Percentiles rank a stretch among this genome's conserved stretches.
Evolutionary conservation across 768 basidiomycete genomes (phyloP).

Genomic region (Terana coerulea): DNA sequence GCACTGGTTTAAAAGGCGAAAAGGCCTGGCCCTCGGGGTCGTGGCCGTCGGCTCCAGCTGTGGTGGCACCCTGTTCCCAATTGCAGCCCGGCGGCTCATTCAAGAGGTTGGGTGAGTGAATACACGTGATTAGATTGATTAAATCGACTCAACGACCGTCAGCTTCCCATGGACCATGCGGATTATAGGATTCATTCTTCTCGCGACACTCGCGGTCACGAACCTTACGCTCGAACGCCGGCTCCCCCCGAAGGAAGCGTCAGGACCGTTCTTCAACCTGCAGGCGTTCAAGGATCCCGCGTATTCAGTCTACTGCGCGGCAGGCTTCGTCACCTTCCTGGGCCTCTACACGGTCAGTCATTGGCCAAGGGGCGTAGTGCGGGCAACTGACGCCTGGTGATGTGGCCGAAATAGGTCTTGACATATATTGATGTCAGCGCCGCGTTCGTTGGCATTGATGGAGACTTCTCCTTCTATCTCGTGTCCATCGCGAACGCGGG

Average conservation of each 20-base stretch:
- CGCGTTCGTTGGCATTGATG: constrained; percentile 40
- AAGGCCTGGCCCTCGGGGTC: constrained; percentile 57
- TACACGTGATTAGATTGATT: not conserved
- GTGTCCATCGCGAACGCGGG: constrained; percentile 66
- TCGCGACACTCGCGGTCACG: constrained; percentile 46
- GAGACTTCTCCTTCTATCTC: constrained; percentile 57
- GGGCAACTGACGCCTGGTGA: not conserved
- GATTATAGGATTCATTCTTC: constrained; percentile 59
- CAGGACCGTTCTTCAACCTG: constrained; percentile 63
- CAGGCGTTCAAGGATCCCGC: constrained; percentile 45
- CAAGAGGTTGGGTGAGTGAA: constrained; percentile 47
- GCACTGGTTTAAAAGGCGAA: constrained; percentile 68
- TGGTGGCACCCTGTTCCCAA: constrained; percentile 68
- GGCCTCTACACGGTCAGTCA: constrained; percentile 61
- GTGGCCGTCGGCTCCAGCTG: constrained; percentile 62
- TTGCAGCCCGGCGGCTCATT: constrained; percentile 53
- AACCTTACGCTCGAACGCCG: constrained; percentile 47
- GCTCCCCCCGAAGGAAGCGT: constrained; percentile 47
- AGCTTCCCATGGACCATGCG: constrained; percentile 83
- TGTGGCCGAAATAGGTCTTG: constrained; percentile 38
- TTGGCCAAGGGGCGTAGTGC: no score
- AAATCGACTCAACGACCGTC: not conserved
- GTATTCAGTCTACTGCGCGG: constrained; percentile 55
- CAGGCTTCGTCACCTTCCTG: constrained; percentile 55
- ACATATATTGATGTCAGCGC: constrained; percentile 66